phyloP scores from a whole-genome alignment of 257 asterid species.

The Orobanche coerulescens region DNA sequence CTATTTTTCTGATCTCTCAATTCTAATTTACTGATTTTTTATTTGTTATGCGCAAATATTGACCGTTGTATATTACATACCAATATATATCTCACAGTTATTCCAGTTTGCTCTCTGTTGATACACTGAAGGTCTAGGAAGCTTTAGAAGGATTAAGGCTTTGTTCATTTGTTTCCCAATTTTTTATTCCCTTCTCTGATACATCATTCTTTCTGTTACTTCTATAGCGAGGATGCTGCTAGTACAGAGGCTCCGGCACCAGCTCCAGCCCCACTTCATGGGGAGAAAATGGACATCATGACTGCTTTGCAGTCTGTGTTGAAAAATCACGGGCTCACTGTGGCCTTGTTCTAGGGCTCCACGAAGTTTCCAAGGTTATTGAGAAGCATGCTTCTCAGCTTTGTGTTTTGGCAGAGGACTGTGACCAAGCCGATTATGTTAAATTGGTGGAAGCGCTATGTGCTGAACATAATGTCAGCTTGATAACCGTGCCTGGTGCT shows the following conservation, averaged over 20 bases:
- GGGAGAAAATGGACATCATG: conserved; percentile 59
- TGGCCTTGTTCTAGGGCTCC: conserved; percentile 61
- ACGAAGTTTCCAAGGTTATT: too few species aligned
- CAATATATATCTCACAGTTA: too few species aligned
- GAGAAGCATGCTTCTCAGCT: conserved; percentile 69
- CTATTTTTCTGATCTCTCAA: too few species aligned
- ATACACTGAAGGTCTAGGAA: neutral
- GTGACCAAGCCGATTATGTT: conserved; percentile 58
- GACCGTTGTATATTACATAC: too few species aligned
- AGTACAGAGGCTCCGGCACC: too few species aligned
- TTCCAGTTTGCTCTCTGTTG: neutral
- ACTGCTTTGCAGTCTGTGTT: conserved; percentile 54
- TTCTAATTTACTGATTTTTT: neutral
- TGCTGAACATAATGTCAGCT: too few species aligned
- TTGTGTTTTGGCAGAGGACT: conserved; percentile 64
- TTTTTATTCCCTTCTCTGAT: neutral
- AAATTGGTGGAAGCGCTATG: conserved; percentile 67
- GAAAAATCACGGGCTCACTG: conserved; percentile 60
- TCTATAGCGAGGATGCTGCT: conserved; percentile 41
- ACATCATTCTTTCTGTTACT: neutral
- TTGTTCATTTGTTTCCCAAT: neutral
- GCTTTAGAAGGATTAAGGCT: neutral
- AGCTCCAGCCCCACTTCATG: conserved; percentile 39
- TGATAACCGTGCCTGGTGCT: too few species aligned
- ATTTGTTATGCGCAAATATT: neutral